Evolutionary conservation across 2,329 filamentous ascomycete species (phyloP).

Genomic region (Microdochium paspali): DNA sequence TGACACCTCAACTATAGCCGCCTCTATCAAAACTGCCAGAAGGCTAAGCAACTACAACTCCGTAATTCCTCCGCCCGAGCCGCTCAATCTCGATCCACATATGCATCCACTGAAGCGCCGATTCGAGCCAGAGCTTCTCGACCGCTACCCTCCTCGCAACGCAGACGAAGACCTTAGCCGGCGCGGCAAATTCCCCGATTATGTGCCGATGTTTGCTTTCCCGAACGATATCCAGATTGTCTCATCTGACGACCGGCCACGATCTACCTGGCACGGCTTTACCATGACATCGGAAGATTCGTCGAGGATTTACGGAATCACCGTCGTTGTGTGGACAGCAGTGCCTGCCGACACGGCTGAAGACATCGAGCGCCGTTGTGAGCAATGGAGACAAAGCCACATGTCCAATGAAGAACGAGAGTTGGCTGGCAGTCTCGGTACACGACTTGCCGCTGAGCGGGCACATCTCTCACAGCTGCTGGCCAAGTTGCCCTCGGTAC

Average conservation of each 20-base stretch:
- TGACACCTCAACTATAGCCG: constrained; percentile 20
- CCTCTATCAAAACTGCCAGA: constrained; percentile 67
- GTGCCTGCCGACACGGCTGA: constrained; percentile 74
- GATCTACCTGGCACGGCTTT: constrained; percentile 98
- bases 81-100: constrained; percentile 76
- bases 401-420: constrained; percentile 90
- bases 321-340: constrained; percentile 86
- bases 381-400: constrained; percentile 74
- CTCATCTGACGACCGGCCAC: constrained; percentile 84
- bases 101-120: constrained; percentile 93
- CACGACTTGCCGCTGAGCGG: constrained; percentile 76
- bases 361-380: constrained; percentile 72
- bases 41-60: constrained; percentile 96
- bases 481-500: constrained; percentile 68
- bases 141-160: constrained; percentile 81
- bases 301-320: constrained; percentile 85
- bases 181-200: constrained; percentile 86
- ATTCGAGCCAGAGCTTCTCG: constrained; percentile 92
- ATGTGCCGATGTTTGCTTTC: constrained; percentile 98
- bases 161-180: constrained; percentile 71
- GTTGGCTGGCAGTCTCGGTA: constrained; percentile 81
- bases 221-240: constrained; percentile 97
- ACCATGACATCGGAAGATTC: constrained; percentile 94
- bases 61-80: constrained; percentile 88
- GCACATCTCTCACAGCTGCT: constrained; percentile 84